phyloP scores from a whole-genome alignment of 441 rosid genomes.

The Corymbia calophylla region DNA sequence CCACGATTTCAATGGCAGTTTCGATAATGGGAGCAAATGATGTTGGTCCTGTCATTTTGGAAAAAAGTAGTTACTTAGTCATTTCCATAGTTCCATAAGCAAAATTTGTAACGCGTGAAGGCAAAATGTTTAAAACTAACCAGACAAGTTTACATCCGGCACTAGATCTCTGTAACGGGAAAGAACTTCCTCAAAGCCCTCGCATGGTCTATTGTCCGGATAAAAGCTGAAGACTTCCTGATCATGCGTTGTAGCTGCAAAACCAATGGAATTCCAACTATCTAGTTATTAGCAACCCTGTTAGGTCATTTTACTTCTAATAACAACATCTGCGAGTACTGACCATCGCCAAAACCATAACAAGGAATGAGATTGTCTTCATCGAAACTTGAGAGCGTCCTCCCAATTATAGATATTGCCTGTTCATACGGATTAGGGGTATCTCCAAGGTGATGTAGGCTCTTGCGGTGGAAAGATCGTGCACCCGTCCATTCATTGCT shows the following conservation, averaged over 20 bases:
- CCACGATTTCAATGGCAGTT: slow-evolving; percentile 11
- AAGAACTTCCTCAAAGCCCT: slow-evolving; percentile 15
- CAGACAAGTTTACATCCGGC: slow-evolving; percentile 7
- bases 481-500: slow-evolving; percentile 21
- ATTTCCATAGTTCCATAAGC: neutral
- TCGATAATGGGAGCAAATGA: slow-evolving; percentile 17
- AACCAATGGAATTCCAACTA: neutral
- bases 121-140: neutral
- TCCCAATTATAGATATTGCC: slow-evolving; percentile 21
- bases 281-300: neutral
- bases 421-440: slow-evolving; percentile 15
- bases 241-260: slow-evolving; percentile 15
- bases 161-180: slow-evolving; percentile 13
- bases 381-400: slow-evolving; percentile 14
- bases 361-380: slow-evolving; percentile 25
- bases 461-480: slow-evolving; percentile 7
- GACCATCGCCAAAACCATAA: slow-evolving; percentile 20
- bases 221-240: slow-evolving; percentile 15
- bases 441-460: slow-evolving; percentile 12
- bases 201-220: neutral
- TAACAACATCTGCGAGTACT: neutral
- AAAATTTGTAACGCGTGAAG: neutral
- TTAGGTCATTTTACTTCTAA: neutral
- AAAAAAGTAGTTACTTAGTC: too few species aligned
- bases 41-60: slow-evolving; percentile 12